Evolutionary conservation across 2,329 filamentous ascomycete species (phyloP).

Genomic region (Xylariaceae sp.): DNA sequence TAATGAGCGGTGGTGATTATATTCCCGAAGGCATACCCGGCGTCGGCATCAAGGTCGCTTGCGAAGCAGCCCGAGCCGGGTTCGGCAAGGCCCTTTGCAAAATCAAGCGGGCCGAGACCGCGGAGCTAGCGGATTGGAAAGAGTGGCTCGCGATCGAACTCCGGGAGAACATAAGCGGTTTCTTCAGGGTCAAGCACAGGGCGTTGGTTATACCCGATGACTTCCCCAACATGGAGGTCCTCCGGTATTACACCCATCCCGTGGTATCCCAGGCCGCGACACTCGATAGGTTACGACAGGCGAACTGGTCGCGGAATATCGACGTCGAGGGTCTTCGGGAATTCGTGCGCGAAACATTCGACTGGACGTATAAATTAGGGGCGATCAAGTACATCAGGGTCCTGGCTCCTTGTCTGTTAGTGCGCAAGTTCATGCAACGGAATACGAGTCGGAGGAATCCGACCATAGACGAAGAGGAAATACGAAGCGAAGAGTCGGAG

Average conservation of each 20-base stretch:
- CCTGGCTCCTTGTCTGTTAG: slow-evolving; percentile 69
- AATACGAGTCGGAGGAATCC: slow-evolving; percentile 29
- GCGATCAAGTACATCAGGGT: slow-evolving; percentile 80
- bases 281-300: slow-evolving; percentile 48
- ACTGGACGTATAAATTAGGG: slow-evolving; percentile 74
- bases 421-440: slow-evolving; percentile 50
- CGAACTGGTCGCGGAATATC: slow-evolving; percentile 59
- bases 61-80: slow-evolving; percentile 81
- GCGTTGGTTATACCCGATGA: slow-evolving; percentile 68
- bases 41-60: slow-evolving; percentile 82
- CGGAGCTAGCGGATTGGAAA: slow-evolving; percentile 64
- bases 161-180: slow-evolving; percentile 73
- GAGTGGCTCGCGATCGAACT: slow-evolving; percentile 69
- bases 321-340: slow-evolving; percentile 63
- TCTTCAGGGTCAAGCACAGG: slow-evolving; percentile 72
- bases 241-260: slow-evolving; percentile 84
- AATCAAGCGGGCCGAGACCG: slow-evolving; percentile 54
- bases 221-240: slow-evolving; percentile 74
- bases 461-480: slow-evolving; percentile 31
- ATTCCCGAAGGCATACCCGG: slow-evolving; percentile 80
- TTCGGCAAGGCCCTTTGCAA: slow-evolving; percentile 73
- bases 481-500: slow-evolving; percentile 42
- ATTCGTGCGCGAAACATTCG: slow-evolving; percentile 75
- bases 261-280: slow-evolving; percentile 63
- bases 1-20: slow-evolving; percentile 96